These are phyloP conservation scores for Urostyla sp. DNA, from an alignment of 73 alveolate species.

Conservation along the genomic window DNA sequence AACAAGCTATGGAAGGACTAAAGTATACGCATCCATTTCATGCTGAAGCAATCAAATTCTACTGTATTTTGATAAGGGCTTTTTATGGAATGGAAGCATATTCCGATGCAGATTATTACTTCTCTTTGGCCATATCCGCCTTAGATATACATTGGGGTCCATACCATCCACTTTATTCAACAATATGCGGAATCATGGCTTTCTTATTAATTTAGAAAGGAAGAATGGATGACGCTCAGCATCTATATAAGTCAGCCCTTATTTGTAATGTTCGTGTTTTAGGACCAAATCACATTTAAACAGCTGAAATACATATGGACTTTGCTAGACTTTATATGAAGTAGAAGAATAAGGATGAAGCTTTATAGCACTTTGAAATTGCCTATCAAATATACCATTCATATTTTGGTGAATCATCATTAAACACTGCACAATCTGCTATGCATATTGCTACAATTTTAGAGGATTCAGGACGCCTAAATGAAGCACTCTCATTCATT, in stretches of 20 bases:
- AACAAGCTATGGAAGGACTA: constrained; percentile 54
- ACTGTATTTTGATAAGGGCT: constrained; percentile 76
- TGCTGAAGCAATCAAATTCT: constrained; percentile 72
- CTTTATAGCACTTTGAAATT: constrained; percentile 68
- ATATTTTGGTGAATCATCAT: constrained; percentile 61
- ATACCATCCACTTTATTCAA: constrained; percentile 79
- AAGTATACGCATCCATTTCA: constrained; percentile 57
- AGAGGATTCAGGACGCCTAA: constrained; percentile 64
- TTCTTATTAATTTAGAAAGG: constrained; percentile 59
- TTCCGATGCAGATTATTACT: constrained; percentile 64
- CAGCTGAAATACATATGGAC: constrained; percentile 86
- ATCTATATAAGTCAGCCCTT: constrained; percentile 68
- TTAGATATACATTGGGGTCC: constrained; percentile 82
- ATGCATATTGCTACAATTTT: constrained; percentile 54
- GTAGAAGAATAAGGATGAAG: constrained; percentile 66
- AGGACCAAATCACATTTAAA: constrained; percentile 82
- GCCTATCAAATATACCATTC: constrained; percentile 68
- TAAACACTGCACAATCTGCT: constrained; percentile 67
- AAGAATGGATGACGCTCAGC: constrained; percentile 70
- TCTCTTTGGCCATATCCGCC: constrained; percentile 66
- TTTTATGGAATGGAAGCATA: constrained; percentile 42
- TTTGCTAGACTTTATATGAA: constrained; percentile 71
- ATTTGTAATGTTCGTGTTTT: constrained; percentile 70
- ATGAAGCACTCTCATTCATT: constrained; percentile 60
- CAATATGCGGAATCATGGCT: constrained; percentile 77